Conservation (phyloP, 225 moss, liverwort and hornwort genomes). For the Marchantia polymorpha region DNA sequence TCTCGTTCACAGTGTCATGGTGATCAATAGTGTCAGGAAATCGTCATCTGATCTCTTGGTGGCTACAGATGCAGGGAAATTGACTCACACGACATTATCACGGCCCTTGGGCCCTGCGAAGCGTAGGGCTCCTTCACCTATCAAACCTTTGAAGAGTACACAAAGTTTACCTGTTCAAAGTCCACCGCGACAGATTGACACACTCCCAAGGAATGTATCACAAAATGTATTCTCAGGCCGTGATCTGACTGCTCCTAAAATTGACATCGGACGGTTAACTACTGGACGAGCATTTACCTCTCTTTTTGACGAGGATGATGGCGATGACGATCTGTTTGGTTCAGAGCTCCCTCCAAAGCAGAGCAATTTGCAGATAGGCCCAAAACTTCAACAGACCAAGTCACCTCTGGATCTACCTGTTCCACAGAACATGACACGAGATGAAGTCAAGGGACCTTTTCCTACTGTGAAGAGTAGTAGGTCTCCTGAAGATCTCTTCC, state of each 20-base stretch:
- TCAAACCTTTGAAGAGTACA: constrained; percentile 7
- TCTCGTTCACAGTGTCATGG: not conserved
- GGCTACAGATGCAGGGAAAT: constrained; percentile 25
- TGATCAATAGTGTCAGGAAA: not conserved
- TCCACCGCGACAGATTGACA: not conserved
- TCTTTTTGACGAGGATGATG: constrained; percentile 57
- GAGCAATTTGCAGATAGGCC: constrained; percentile 5
- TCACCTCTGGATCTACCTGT: constrained; percentile 7
- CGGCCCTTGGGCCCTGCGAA: not conserved
- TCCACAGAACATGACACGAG: not conserved
- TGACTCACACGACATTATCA: not conserved
- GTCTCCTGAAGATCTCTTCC: not conserved
- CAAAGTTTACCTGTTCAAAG: not conserved
- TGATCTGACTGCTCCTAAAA: constrained; percentile 7
- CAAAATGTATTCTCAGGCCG: not conserved
- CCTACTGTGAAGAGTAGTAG: not conserved
- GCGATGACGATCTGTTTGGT: constrained; percentile 43
- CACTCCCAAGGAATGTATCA: not conserved
- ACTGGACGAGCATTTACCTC: constrained; percentile 36
- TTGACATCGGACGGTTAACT: constrained; percentile 19
- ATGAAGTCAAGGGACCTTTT: not conserved
- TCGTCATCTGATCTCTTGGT: not conserved
- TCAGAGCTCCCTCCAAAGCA: not conserved
- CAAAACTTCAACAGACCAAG: not conserved
- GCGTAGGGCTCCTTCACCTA: constrained; percentile 7